Base-by-base conservation (phyloP, 345 rosid genomes). In the Salix arbutifolia region DNA sequence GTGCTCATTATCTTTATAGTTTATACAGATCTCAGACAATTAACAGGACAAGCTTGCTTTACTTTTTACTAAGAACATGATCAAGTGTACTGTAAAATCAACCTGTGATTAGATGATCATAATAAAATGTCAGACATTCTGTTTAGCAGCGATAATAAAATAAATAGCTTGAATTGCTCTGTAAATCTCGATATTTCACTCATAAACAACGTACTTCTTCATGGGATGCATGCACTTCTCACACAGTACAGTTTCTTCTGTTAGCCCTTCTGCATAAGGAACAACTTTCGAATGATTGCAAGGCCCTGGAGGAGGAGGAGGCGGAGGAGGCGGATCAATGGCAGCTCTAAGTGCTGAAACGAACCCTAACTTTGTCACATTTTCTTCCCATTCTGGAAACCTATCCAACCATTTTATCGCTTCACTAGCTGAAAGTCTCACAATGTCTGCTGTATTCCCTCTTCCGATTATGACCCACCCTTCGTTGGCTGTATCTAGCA, bases 391-490 rank as follows among this genome's bases (percentile, higher is more conserved):
- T 58, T 76, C 74, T 13, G 75, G 74, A 77, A 86, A 84, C 78
- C 75, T 56, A 53, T 74, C 75, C 75, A 90, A 80, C 81, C 86
- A 85, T 72, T 84, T 85, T 70, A 71, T 62, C 25, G 83, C 38
- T 62, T 84, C 73, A n/a, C 42, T 77, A 18, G 91, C 91, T 73
- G 42, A 83, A 42, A 82, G 82, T 68, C 53, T 74, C 33, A 89
- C 30, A 7, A 86, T 64, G 56, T 70, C 90, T 64, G 81, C 73
- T 5, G 84, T 65, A 11, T 76, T 67, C 50, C 91, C 94, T 53
- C 81, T 78, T 1, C 92, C 94, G n/a, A 91, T 69, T 8, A 89
- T 65, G 1, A 89, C 88, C 97, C 98, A 94, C n/a, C 91, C 93
- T 3, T 79, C 77, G 38, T 76, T 74, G 4, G 31, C 68, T 48